phyloP scores from a whole-genome alignment of 2,329 filamentous ascomycete species.

The Colletotrichum spinosum region DNA sequence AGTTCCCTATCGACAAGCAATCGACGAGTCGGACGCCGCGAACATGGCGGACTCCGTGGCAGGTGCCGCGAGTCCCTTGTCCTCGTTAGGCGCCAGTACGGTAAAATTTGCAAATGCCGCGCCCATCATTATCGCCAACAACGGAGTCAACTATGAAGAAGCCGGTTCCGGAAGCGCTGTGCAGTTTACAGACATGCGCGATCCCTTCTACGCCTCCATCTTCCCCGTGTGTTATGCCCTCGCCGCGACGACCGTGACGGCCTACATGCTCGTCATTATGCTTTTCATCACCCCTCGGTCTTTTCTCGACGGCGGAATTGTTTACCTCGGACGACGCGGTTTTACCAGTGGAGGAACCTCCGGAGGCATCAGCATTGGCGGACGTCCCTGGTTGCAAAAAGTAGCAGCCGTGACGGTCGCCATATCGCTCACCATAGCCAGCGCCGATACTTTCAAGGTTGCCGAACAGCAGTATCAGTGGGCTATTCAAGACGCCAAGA shows the following conservation, averaged over 20 bases:
- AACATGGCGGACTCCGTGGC: constrained; percentile 41
- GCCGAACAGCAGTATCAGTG: constrained; percentile 83
- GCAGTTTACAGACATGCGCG: constrained; percentile 73
- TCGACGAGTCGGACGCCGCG: constrained; percentile 42
- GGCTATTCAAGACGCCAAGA: constrained; percentile 83
- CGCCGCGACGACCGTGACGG: constrained; percentile 88
- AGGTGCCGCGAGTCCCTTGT: constrained; percentile 37
- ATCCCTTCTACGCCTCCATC: constrained; percentile 94
- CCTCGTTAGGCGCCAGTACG: constrained; percentile 36
- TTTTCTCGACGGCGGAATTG: constrained; percentile 86
- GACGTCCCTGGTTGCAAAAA: constrained; percentile 93
- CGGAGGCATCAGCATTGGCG: constrained; percentile 85
- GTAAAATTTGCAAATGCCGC: constrained; percentile 50
- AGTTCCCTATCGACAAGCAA: constrained; percentile 37
- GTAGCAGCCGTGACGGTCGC: constrained; percentile 79
- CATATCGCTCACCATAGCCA: constrained; percentile 92
- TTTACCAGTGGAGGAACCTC: constrained; percentile 88
- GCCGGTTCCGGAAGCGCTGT: constrained; percentile 44
- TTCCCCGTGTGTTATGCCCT: constrained; percentile 95
- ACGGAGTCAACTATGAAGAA: constrained; percentile 53
- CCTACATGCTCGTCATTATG: constrained; percentile 93
- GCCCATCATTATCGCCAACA: constrained; percentile 56
- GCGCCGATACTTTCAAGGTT: constrained; percentile 88
- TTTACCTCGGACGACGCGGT: constrained; percentile 82
- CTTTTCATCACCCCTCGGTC: constrained; percentile 95